Evolutionary conservation across 768 basidiomycete species (phyloP).

Genomic region (Sporobolomyces pararoseus): DNA sequence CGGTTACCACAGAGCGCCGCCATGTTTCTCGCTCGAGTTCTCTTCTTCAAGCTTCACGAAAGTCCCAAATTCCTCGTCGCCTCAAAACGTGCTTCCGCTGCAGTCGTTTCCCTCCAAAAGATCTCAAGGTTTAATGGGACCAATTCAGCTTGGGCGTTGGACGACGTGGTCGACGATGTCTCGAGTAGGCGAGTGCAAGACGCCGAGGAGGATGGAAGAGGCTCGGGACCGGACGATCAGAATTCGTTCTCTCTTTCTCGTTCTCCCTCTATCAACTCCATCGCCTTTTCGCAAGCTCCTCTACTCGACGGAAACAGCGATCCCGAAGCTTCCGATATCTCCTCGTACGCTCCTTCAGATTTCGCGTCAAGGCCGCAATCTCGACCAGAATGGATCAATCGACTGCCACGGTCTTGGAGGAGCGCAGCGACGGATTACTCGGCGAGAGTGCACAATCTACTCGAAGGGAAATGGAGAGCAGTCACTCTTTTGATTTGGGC

Average conservation of each 20-base stretch:
- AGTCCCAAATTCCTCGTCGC: conserved; percentile 79
- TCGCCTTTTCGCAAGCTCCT: not conserved
- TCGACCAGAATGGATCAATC: conserved; percentile 13
- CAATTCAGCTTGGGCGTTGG: conserved; percentile 61
- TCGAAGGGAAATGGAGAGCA: conserved; percentile 68
- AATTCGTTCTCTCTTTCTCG: conserved; percentile 54
- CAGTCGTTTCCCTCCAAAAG: conserved; percentile 71
- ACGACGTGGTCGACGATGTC: conserved; percentile 61
- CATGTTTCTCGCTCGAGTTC: conserved; percentile 82
- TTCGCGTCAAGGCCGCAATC: not conserved
- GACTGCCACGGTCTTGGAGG: not conserved
- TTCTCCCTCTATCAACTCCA: conserved; percentile 45
- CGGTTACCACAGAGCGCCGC: conserved; percentile 63
- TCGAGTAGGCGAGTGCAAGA: not conserved
- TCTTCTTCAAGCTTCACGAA: conserved; percentile 88
- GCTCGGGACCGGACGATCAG: conserved; percentile 10
- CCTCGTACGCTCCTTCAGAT: not conserved
- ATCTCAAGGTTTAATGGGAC: conserved; percentile 85
- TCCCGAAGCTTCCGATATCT: not conserved
- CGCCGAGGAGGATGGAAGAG: conserved; percentile 15
- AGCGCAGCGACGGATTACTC: conserved; percentile 60
- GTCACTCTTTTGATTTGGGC: conserved; percentile 77
- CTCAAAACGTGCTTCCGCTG: conserved; percentile 77
- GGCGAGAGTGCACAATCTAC: conserved; percentile 64
- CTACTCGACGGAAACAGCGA: not conserved